Evolutionary conservation across 148 eudicot genomes (phyloP).

Genomic region (Amaranthus cruentus): DNA sequence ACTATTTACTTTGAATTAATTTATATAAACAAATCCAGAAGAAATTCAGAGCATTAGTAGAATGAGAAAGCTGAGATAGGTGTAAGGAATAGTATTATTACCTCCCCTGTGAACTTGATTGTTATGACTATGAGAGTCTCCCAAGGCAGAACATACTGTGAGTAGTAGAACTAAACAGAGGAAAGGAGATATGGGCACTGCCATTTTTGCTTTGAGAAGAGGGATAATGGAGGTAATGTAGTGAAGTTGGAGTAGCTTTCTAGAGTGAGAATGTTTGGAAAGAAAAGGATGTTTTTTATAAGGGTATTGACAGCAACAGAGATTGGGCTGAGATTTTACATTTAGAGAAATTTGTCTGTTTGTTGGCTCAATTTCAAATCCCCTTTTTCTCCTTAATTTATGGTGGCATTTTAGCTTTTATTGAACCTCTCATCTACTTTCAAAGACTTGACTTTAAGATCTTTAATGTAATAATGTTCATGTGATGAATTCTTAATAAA

Average conservation of each 20-base stretch:
- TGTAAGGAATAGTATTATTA: not conserved
- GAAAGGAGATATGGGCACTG: conserved; percentile 16
- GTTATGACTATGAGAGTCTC: conserved; percentile 23
- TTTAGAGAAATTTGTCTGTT: conserved; percentile 13
- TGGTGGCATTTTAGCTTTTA: not conserved
- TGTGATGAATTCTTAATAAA: no score
- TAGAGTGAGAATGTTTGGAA: conserved; percentile 1
- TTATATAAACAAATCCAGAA: not conserved
- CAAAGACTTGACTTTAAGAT: no score
- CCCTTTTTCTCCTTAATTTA: conserved; percentile 29
- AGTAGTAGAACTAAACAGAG: conserved; percentile 30
- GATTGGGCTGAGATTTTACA: not conserved
- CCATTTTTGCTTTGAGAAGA: conserved; percentile 21
- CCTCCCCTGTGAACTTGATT: conserved; percentile 30
- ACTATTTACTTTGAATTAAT: no score
- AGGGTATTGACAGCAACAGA: not conserved
- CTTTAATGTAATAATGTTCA: no score
- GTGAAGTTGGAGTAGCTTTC: not conserved
- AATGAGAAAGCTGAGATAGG: not conserved
- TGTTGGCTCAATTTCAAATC: conserved; percentile 15
- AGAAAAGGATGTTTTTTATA: not conserved
- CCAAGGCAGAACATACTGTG: conserved; percentile 28
- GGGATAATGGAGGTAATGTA: not conserved
- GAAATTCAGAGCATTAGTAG: not conserved
- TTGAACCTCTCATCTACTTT: no score